Conservation (phyloP, 139 green algal genomes). For the Tetradesmus obliquus region DNA sequence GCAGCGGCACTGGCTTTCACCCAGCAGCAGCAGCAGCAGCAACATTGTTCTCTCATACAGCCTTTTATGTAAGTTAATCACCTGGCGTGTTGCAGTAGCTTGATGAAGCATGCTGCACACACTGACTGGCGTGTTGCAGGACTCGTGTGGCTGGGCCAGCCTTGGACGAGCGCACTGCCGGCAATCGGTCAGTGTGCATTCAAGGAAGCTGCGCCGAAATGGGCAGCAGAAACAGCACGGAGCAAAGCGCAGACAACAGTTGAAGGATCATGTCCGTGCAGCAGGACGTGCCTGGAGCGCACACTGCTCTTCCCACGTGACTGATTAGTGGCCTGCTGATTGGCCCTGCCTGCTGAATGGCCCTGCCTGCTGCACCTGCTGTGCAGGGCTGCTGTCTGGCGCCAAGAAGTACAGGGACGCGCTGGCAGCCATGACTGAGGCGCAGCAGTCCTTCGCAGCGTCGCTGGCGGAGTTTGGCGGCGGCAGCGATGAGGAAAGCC, state of each 20-base stretch:
- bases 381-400: slow-evolving; percentile 52
- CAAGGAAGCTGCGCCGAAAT: too few species aligned
- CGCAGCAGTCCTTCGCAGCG: slow-evolving; percentile 59
- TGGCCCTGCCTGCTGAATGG: background rate
- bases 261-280: too few species aligned
- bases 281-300: too few species aligned
- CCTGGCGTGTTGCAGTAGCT: too few species aligned
- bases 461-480: slow-evolving; percentile 60
- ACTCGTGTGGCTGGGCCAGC: background rate
- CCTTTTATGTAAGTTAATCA: too few species aligned
- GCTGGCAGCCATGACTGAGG: slow-evolving; percentile 48
- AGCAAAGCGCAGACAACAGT: too few species aligned
- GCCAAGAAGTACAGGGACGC: slow-evolving; percentile 63
- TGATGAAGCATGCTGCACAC: too few species aligned
- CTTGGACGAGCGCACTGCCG: background rate
- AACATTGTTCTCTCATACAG: background rate
- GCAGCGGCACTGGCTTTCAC: background rate
- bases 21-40: slow-evolving; percentile 5
- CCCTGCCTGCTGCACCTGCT: background rate
- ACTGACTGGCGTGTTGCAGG: background rate
- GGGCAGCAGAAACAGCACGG: too few species aligned
- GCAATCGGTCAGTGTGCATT: too few species aligned
- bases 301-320: too few species aligned
- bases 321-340: too few species aligned
- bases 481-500: slow-evolving; percentile 63